phyloP scores from a whole-genome alignment of 2,329 filamentous ascomycete species.

The Cercospora canescens region DNA sequence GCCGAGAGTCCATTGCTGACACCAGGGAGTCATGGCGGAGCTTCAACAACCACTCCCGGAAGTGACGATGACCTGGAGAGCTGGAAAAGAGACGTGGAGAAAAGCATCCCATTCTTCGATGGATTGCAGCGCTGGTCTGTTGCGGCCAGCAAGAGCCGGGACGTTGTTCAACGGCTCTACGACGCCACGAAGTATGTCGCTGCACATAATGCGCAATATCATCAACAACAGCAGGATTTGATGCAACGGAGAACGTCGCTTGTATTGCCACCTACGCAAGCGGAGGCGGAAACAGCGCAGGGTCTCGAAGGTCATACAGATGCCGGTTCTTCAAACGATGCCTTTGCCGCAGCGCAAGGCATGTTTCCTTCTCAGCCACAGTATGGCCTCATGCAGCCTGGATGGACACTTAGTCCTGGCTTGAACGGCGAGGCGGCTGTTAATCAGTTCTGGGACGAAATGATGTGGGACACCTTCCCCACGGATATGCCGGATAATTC shows the following conservation, averaged over 20 bases:
- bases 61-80: constrained; percentile 38
- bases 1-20: constrained; percentile 51
- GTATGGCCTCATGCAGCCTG: neutral
- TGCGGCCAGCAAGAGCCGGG: constrained; percentile 45
- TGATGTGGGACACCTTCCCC: constrained; percentile 28
- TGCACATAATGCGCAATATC: constrained; percentile 28
- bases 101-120: constrained; percentile 45
- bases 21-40: constrained; percentile 40
- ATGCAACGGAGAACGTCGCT: constrained; percentile 12
- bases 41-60: constrained; percentile 13
- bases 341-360: neutral
- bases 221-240: constrained; percentile 25
- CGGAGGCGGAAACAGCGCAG: neutral
- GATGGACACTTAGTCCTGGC: constrained; percentile 11
- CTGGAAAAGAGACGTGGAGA: constrained; percentile 45
- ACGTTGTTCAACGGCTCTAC: constrained; percentile 45
- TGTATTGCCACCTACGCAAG: neutral
- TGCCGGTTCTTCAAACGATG: neutral
- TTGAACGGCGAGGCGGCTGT: constrained; percentile 16
- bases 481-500: constrained; percentile 16
- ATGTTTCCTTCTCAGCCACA: neutral
- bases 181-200: constrained; percentile 37
- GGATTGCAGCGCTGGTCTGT: constrained; percentile 46
- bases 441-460: constrained; percentile 27
- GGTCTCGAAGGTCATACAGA: neutral